Evolutionary conservation across 129 eudicot species (phyloP), one percentile per base, ranked within the genome.

Genomic region (Centaurea solstitialis): DNA sequence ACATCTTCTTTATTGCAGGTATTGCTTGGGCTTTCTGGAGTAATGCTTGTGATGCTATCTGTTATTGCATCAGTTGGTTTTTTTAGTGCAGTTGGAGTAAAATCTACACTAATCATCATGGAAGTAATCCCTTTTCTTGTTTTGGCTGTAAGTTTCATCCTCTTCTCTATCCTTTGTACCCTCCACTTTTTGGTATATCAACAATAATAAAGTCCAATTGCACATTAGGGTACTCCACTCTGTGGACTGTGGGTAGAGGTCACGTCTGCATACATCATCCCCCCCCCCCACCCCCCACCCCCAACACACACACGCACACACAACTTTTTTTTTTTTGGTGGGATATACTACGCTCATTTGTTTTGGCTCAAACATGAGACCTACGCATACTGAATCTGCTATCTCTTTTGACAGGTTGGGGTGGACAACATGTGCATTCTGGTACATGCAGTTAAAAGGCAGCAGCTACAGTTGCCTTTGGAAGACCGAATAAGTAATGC

Each of bases 51-150:
- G 83, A 82, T 96, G 97, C 96, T 93, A 59, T 93, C 99, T 41
- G 97, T 96, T 76, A 95, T 93, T 75, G 98, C 93, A 76, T 96
- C 99, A 47, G 99, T 96, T 62, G 99, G 99, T 23, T 91, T 96
- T 81, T 96, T 93, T 91, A 96, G 98, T 87, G 97, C 98, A 65
- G 43, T 96, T 71, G 98, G 99, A 76, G 92, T 96, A 75, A 96
- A 96, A 86, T 96, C 99, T 70, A 96, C 99, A 59, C 95, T 96
- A 17, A 96, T 96, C 86, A 96, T 96, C 80, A 93, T 96, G 99
- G 99, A 96, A 96, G 99, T 96, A 89, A 93, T 96, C 85, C 99
- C 99, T 74, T 96, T 96, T 74, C 99, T 96, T 88, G 99, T 96
- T 84, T 82, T 93, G 84, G 99, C 99, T 57, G 99, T 96, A 91